Evolutionary conservation across 768 basidiomycete genomes (phyloP).

Genomic region (Leucogyrophana mollusca): DNA sequence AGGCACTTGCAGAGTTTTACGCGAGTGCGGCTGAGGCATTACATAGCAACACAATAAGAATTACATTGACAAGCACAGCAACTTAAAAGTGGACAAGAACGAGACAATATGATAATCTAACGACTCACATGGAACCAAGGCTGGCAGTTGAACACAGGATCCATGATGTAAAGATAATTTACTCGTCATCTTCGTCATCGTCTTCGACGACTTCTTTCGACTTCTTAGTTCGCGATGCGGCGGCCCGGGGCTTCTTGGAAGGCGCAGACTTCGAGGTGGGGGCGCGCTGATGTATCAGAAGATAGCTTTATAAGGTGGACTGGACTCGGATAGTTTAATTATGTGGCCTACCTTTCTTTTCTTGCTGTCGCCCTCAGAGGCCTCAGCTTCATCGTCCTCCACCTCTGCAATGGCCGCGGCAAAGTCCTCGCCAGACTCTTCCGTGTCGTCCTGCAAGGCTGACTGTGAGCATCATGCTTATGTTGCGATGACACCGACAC

Average conservation of each 20-base stretch:
- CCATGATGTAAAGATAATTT: too few relatives aligned
- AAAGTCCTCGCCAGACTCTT: constrained; percentile 48
- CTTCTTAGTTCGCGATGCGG: constrained; percentile 32
- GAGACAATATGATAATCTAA: too few relatives aligned
- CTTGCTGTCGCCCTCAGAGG: constrained; percentile 39
- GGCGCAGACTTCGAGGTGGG: constrained; percentile 42
- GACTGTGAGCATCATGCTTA: background rate
- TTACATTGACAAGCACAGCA: too few relatives aligned
- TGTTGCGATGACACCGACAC: background rate
- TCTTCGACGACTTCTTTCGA: constrained; percentile 49
- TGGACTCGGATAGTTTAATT: background rate
- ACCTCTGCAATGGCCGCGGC: constrained; percentile 41
- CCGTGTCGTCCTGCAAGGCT: constrained; percentile 28
- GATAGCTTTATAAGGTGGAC: constrained; percentile 6
- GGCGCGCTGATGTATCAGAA: constrained; percentile 33
- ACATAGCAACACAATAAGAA: too few relatives aligned
- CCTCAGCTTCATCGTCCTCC: constrained; percentile 48
- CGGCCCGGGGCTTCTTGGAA: constrained; percentile 37
- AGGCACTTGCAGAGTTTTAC: too few relatives aligned
- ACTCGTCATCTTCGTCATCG: constrained; percentile 36
- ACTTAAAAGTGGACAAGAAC: too few relatives aligned
- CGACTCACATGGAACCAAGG: too few relatives aligned
- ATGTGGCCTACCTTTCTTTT: constrained; percentile 68
- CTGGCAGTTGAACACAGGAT: too few relatives aligned
- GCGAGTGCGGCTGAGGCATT: too few relatives aligned